Evolutionary conservation across 164 flowering plant species (phyloP), one percentile per base, ranked within the genome.

Genomic region (Berberis thunbergii): DNA sequence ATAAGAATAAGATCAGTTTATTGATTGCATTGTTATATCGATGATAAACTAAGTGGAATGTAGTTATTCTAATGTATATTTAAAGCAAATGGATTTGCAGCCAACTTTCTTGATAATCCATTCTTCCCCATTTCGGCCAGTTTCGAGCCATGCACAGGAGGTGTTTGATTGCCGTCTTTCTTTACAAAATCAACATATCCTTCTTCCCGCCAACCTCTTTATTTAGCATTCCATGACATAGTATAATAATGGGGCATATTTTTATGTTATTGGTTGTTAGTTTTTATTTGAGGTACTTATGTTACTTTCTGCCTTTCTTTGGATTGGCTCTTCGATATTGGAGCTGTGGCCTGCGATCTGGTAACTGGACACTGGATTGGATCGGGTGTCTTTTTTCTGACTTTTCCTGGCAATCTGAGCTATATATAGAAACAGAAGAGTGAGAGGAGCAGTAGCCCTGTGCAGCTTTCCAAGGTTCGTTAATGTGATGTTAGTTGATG

Each of bases 261-360:
- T 58, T 9, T 9, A 41, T 9, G 3, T 62, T 49, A 38, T 41
- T 49, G 42, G 13, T 9, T 61, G 7, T 13, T 40, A 7, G 43
- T 69, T 13, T 2, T 43, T 53, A 39, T 68, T 57, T 70, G 78
- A 76, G 81, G 67, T 83, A 70, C 96, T 89, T 74, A 87, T 85
- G 62, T 61, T 88, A 78, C 69, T 82, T 88, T 80, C 79, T 88
- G 83, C 88, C 89, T 86, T 45, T 87, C 78, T 76, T 42, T 80
- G 76, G 69, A 67, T 73, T 82, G 86, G 97, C 91, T 87, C 94
- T 86, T 84, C 63, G 84, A 83, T 82, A 81, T 92, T 88, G 96
- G 97, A 91, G 97, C 95, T 87, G 97, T 85, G 84, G 80, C 80
- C 87, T 84, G 84, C 76, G 77, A 75, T 84, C 79, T 88, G 82